Evolutionary conservation across 129 eudicot genomes (phyloP).

Genomic region (Saposhnikovia divaricata): DNA sequence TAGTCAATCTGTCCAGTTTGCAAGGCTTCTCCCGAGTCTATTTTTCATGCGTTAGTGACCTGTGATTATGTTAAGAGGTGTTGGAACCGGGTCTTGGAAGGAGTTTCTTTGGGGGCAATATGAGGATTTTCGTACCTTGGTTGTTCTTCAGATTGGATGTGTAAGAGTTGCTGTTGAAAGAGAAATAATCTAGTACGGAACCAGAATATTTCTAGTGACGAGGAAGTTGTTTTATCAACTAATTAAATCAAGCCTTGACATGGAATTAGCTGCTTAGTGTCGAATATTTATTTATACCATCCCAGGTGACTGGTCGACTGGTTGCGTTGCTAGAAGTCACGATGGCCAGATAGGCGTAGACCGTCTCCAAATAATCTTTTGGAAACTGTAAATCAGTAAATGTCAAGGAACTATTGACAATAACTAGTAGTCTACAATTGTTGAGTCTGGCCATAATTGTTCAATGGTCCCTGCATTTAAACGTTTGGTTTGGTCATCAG

Average conservation of each 20-base stretch:
- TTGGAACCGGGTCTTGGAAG: too few species aligned
- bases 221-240: not conserved
- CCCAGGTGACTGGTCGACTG: too few species aligned
- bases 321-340: too few species aligned
- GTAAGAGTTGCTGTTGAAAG: not conserved
- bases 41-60: too few species aligned
- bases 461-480: too few species aligned
- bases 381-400: not conserved
- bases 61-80: too few species aligned
- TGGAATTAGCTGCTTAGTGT: not conserved
- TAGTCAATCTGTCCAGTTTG: too few species aligned
- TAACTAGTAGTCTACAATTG: too few species aligned
- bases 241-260: not conserved
- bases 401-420: not conserved
- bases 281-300: too few species aligned
- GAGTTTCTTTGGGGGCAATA: not conserved
- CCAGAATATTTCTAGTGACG: not conserved
- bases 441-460: not conserved
- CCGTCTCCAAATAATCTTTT: not conserved
- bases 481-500: too few species aligned
- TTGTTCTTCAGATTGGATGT: not conserved
- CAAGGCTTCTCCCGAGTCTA: too few species aligned
- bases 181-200: not conserved
- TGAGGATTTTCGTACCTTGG: not conserved
- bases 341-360: not conserved